Evolutionary conservation across 495 filamentous ascomycete genomes (phyloP), one percentile per base, ranked within the genome.

Genomic region (Tetracladium marchalianum): DNA sequence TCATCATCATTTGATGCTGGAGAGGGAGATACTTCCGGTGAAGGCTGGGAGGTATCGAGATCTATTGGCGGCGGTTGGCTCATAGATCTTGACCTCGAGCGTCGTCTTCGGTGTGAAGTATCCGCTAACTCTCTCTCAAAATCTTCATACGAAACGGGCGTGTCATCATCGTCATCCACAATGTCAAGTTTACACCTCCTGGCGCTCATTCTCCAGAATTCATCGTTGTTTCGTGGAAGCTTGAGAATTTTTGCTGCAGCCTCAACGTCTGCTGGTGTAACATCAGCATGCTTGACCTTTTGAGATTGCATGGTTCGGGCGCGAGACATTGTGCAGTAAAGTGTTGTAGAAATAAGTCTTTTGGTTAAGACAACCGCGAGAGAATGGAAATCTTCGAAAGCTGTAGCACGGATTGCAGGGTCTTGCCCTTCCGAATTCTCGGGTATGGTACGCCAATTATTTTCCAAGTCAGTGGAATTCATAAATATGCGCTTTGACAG

Each of bases 401-500:
- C 81, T 5, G 74, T 85, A 51, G 62, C 71, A 54, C 67, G 73
- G 12, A 95, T 76, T 0, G 82, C 74, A 0, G 88, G 87, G 3
- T 51, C 59, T 19, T 84, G 74, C 2, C 60, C 63, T n/a, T 31
- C 18, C 22, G 64, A 61, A 39, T 56, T 47, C 16, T 62, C 61
- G 7, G 64, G 66, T 6, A 82, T 41, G 43, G 65, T 63, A 12
- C 57, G 64, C 85, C 85, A 94, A 54, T 87, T 87, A 39, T 79
- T 70, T 34, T 82, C 75, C 16, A 64, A 58, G 35, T 57, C 48
- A 38, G 57, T 46, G 31, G 73, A 64, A 59, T 92, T 90, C 89
- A 95, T 93, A 55, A 93, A 92, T 1, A 90, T 34, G 4, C 68
- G 66, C 17, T 70, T 65, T 0, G 85, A 83, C 5, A 94, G 64